Conservation (phyloP, 768 basidiomycete genomes). For the Porpolomopsis calyptriformis region DNA sequence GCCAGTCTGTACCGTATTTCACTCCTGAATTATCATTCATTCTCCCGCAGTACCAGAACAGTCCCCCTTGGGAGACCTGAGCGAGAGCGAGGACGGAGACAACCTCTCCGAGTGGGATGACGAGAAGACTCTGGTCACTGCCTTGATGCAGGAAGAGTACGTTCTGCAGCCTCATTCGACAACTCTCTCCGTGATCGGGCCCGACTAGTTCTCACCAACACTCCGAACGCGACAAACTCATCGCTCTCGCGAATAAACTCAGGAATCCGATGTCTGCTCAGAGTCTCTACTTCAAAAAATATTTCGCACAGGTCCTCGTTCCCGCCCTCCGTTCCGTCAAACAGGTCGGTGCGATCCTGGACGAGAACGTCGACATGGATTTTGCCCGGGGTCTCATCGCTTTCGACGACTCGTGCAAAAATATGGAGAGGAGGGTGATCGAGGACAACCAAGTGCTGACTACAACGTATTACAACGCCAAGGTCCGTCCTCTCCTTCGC, state of each 20-base stretch:
- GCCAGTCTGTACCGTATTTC: too few species aligned
- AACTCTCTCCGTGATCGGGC: too few species aligned
- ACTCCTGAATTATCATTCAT: too few species aligned
- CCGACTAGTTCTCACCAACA: constrained; percentile 15
- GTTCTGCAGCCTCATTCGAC: too few species aligned
- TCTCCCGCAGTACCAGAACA: too few species aligned
- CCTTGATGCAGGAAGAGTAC: constrained; percentile 36
- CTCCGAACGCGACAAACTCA: constrained; percentile 22
- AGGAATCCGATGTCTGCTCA: constrained; percentile 32
- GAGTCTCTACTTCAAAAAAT: constrained; percentile 27
- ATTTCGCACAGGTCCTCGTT: constrained; percentile 34
- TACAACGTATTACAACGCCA: constrained; percentile 27
- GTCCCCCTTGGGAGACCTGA: too few species aligned
- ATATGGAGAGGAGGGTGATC: constrained; percentile 35
- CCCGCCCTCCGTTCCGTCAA: constrained; percentile 41
- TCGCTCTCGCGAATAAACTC: constrained; percentile 29
- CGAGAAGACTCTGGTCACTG: constrained; percentile 41
- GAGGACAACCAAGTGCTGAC: constrained; percentile 34
- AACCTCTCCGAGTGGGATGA: constrained; percentile 39
- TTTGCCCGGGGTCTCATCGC: constrained; percentile 35
- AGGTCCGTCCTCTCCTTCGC: constrained; percentile 26
- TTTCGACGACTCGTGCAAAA: constrained; percentile 47
- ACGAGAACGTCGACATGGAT: constrained; percentile 27
- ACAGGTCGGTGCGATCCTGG: constrained; percentile 26
- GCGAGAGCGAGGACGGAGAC: constrained; percentile 12